phyloP scores from a whole-genome alignment of 305 asterid genomes.

The Fraxinus velutina region DNA sequence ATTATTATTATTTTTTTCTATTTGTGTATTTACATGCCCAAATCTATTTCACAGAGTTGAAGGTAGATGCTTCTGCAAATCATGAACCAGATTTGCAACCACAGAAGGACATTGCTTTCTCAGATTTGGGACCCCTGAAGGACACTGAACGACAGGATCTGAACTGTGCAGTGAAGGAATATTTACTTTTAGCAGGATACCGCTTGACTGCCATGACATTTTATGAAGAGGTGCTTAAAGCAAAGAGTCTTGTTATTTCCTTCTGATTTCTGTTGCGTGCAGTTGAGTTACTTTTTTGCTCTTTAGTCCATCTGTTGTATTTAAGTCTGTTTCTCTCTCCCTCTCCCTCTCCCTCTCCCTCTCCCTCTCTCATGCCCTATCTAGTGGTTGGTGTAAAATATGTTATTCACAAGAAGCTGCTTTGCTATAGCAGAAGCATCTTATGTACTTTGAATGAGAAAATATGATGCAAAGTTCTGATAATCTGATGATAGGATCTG shows the following conservation, averaged over 20 bases:
- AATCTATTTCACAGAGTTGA: constrained; percentile 47
- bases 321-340: background rate
- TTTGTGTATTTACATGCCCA: constrained; percentile 28
- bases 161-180: constrained; percentile 95
- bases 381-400: background rate
- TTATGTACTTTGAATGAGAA: background rate
- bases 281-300: background rate
- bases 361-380: background rate
- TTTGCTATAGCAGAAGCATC: constrained; percentile 2
- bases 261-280: constrained; percentile 13
- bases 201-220: constrained; percentile 99
- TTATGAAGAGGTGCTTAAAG: constrained; percentile 80
- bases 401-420: background rate
- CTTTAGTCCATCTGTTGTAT: background rate
- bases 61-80: constrained; percentile 32
- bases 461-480: background rate
- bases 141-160: constrained; percentile 81
- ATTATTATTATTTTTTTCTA: background rate
- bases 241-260: constrained; percentile 22
- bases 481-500: background rate
- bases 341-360: background rate
- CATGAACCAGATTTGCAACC: constrained; percentile 49
- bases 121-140: constrained; percentile 91
- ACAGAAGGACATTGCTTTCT: constrained; percentile 45
- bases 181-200: constrained; percentile 85